Percentiles rank a stretch among this genome's conserved stretches.
Conservation (phyloP, 2,329 filamentous ascomycete species). For the Pseudogymnoascus sp. region DNA sequence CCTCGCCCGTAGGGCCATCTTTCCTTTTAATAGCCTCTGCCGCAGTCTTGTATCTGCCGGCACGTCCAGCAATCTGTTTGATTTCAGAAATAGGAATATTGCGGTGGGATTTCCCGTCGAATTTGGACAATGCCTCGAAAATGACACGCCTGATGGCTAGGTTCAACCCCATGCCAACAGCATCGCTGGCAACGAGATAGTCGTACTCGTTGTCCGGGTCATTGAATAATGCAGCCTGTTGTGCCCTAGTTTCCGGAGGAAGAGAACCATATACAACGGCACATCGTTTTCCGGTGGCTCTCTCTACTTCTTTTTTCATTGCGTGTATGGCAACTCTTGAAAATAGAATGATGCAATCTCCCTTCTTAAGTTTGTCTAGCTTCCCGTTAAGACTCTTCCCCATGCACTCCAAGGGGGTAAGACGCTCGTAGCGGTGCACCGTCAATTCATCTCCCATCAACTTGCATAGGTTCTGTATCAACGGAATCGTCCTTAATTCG, state of each 20-base stretch:
- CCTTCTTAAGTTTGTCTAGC: constrained; percentile 65
- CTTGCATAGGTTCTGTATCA: constrained; percentile 71
- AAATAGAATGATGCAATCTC: constrained; percentile 85
- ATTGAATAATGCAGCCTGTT: constrained; percentile 90
- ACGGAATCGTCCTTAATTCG: constrained; percentile 70
- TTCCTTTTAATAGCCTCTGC: constrained; percentile 39
- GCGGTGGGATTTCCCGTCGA: constrained; percentile 42
- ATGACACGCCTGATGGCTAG: constrained; percentile 85
- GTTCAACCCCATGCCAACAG: constrained; percentile 96
- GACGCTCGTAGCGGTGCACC: constrained; percentile 73
- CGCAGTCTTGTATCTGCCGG: constrained; percentile 75
- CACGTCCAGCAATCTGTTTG: constrained; percentile 91
- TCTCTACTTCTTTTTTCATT: constrained; percentile 71
- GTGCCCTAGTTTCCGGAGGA: constrained; percentile 84
- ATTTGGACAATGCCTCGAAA: constrained; percentile 72
- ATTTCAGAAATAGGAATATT: constrained; percentile 64
- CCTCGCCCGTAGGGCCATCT: neutral
- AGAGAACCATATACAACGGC: constrained; percentile 90
- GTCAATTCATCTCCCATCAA: constrained; percentile 74
- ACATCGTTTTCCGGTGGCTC: constrained; percentile 65
- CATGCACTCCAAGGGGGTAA: constrained; percentile 69
- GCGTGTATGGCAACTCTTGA: constrained; percentile 74
- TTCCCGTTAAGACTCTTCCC: constrained; percentile 53
- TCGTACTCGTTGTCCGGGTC: constrained; percentile 94
- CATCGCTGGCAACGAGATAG: constrained; percentile 86